Base-by-base conservation (phyloP, 1,284 basidiomycete species). In the Ceratobasidium theobromae region DNA sequence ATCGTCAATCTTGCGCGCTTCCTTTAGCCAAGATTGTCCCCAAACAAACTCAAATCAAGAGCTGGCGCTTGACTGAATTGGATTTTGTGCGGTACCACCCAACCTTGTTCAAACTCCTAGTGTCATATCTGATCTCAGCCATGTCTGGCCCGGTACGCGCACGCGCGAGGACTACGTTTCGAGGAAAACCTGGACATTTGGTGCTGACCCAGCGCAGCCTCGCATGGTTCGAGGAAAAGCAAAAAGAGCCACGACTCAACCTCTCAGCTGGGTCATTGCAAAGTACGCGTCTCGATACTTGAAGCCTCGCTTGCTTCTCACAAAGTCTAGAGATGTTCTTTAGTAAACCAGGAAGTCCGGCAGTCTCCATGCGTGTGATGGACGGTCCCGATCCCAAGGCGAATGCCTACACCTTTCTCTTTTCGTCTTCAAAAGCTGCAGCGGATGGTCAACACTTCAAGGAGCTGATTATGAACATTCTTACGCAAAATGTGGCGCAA, bases 401-500 rank as follows among this genome's bases (percentile, higher is more conserved):
- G 35, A 64, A 64, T 18, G 89, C 88, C 9, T 86, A 90, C 76
- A 89, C 86, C 71, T 92, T 92, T 76, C 89, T 87, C 6, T 93
- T 93, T 76, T 85, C 82, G 0, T 82, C 86, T 2, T 81, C 86
- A 1, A 82, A 82, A 68, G 78, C 84, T 0, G 75, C 82, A 69
- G 85, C 87, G 25, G 86, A 94, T 74, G 84, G 90, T 70, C 89
- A 92, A 76, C 80, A 80, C 68, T 91, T 93, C 82, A 93, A 93
- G 78, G 79, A 79, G 33, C 86, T 88, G 71, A 78, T 93, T 60
- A 88, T 87, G 3, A 79, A 79, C 53, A 87, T 91, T 73, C 88
- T 93, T 69, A 81, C 84, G 69, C 81, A 80, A 53, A 93, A 93
- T 43, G 28, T 43, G 16, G 48, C 48, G 8, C 48, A 52, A 30